Evolutionary conservation across 73 alveolate genomes (phyloP), one percentile per base, ranked within the genome.

Genomic region (Paramecium octaurelia): DNA sequence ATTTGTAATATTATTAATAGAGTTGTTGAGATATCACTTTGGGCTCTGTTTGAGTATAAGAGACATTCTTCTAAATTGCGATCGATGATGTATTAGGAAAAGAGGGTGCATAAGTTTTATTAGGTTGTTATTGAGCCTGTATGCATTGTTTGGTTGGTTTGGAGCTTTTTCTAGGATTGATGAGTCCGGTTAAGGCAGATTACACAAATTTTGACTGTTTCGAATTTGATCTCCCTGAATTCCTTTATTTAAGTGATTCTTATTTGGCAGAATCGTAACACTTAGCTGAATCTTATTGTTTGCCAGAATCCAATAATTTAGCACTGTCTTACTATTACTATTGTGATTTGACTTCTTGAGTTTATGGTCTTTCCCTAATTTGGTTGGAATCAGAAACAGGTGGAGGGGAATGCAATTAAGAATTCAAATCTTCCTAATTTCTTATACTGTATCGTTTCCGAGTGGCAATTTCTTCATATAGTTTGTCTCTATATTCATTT

Each of bases 401-500:
- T 44, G 91, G 91, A n/a, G 91, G 91, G 16, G 91, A 76, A 20
- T 58, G 89, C 12, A 76, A 40, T 76, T 38, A 43, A 20, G 89
- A 80, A 48, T 42, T 42, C n/a, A 46, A 2, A 20, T 80, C 91
- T 24, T 80, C 91, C 8, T 42, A 24, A 80, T 80, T 80, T 80
- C 57, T 80, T 1, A 75, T 38, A 18, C 88, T 75, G 12, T 44
- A 80, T 46, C 91, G 92, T 90, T 97, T 97, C 40, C 98, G 90
- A 70, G 95, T 86, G 21, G 96, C 94, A 27, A 97, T 97, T 71
- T 96, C 98, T n/a, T 93, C 95, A 77, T 97, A 97, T 42, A 97
- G 83, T 94, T 95, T 95, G 9, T 93, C 95, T 93, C 98, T 90
- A 87, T 97, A 97, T 69, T 96, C 98, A 64, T 95, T 95, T 73